Percentiles rank a stretch among this genome's conserved stretches.
Evolutionary conservation across 176 grass and related monocot genomes (phyloP).

Genomic region (Eremochloa ophiuroides): DNA sequence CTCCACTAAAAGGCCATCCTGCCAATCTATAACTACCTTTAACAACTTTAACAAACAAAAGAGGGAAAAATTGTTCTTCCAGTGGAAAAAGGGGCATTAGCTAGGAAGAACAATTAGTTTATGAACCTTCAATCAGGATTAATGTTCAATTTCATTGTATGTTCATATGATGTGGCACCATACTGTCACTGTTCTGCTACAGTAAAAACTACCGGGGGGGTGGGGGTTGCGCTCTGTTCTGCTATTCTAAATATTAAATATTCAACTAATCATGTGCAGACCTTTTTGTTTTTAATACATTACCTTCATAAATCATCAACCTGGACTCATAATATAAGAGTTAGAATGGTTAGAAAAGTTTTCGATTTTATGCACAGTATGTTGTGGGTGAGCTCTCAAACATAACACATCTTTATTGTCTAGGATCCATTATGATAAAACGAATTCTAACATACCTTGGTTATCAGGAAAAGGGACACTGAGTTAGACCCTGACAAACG

Average conservation of each 20-base stretch:
- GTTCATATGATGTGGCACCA: slow-evolving; percentile 9
- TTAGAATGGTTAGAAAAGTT: neutral
- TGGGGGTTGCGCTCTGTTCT: too few species aligned
- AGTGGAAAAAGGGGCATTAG: neutral
- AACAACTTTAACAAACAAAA: slow-evolving; percentile 52
- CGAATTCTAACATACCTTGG: slow-evolving; percentile 57
- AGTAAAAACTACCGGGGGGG: too few species aligned
- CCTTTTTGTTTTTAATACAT: neutral
- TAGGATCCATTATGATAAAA: neutral
- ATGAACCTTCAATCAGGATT: neutral
- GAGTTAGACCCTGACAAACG: slow-evolving; percentile 65
- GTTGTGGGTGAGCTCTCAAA: neutral
- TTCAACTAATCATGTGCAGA: neutral
- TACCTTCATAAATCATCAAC: neutral
- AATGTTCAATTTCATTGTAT: neutral
- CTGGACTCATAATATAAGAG: neutral
- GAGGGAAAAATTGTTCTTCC: neutral
- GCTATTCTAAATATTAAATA: too few species aligned
- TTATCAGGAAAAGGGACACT: slow-evolving; percentile 90
- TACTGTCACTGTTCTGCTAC: neutral
- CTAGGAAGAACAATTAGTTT: neutral
- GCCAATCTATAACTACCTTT: slow-evolving; percentile 79
- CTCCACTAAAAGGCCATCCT: slow-evolving; percentile 98
- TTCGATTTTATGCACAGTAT: neutral
- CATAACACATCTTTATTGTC: neutral